Percentiles rank a stretch among this genome's conserved stretches.
phyloP scores from a whole-genome alignment of 1,139 yeast species.

The Hyphopichia fennica region DNA sequence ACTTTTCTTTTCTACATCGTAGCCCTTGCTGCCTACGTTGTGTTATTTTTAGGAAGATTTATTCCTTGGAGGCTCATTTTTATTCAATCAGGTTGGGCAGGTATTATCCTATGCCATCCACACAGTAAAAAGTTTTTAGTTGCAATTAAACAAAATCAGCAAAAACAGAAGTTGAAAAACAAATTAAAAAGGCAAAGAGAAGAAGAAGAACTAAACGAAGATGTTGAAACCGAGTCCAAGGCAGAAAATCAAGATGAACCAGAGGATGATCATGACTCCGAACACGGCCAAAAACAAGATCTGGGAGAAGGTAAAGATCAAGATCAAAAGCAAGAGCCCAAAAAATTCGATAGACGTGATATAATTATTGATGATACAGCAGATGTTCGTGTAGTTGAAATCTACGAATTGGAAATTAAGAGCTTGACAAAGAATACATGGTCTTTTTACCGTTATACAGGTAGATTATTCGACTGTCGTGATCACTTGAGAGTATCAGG shows the following conservation, averaged over 20 bases:
- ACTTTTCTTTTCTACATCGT: constrained; percentile 53
- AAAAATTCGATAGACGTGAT: constrained; percentile 43
- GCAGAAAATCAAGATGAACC: constrained; percentile 2
- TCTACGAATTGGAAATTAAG: constrained; percentile 72
- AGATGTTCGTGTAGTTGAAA: constrained; percentile 61
- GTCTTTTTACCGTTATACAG: constrained; percentile 40
- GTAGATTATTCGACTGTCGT: constrained; percentile 49
- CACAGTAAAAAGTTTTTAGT: constrained; percentile 37
- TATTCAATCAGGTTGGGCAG: constrained; percentile 57
- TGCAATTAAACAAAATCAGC: constrained; percentile 11
- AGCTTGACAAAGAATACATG: constrained; percentile 63
- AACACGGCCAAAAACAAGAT: no score
- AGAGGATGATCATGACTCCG: constrained; percentile 12
- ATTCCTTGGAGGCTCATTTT: constrained; percentile 68
- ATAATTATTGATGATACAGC: constrained; percentile 70
- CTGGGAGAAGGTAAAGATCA: background rate
- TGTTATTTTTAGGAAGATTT: constrained; percentile 57
- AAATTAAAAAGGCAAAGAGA: constrained; percentile 8
- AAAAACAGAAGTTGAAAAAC: constrained; percentile 11
- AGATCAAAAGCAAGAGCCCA: constrained; percentile 16
- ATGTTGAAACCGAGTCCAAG: constrained; percentile 1
- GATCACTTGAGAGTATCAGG: constrained; percentile 56
- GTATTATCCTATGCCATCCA: constrained; percentile 56
- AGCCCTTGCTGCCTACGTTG: constrained; percentile 28
- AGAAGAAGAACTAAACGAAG: constrained; percentile 3